Base-by-base conservation (phyloP, 83 land plant species). In the Diphasiastrum complanatum region DNA sequence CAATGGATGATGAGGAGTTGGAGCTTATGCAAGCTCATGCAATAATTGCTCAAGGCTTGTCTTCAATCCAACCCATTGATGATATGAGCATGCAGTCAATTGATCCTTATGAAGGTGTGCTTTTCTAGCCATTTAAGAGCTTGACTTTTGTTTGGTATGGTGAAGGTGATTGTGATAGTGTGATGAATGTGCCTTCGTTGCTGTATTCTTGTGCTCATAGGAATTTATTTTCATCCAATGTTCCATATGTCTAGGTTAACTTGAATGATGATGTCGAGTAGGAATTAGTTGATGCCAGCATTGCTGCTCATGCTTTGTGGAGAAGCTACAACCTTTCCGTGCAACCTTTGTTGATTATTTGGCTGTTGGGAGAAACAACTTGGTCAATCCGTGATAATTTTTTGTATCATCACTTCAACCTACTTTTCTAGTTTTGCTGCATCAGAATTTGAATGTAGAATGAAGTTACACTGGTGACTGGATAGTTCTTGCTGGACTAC, bases 181-280 rank as follows among this genome's bases (percentile, higher is more conserved):
- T 49, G 20, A 20, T 6, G 10, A 11, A 49, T 14, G 5, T 5
- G 5, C 52, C 22, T 11, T 8, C 12, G 8, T 38, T 38, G 43
- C 12, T 38, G 43, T 14, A 8, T 38, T 38, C 14, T 38, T 8
- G 43, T 38, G 43, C 43, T 38, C 14, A 8, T 38, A 38, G 43
- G 14, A 8, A 8, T 14, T 38, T 38, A 14, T 38, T 38, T 8
- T 38, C 43, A 38, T 38, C 43, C 43, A 38, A 38, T 38, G 43
- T n/a, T n/a, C n/a, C n/a, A n/a, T n/a, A n/a, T n/a, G n/a, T n/a
- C n/a, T n/a, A n/a, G n/a, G n/a, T n/a, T n/a, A n/a, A n/a, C n/a
- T n/a, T n/a, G n/a, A n/a, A n/a, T n/a, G 68, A 65, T 52, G 68
- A 65, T 50, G 68, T 52, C 19, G 61, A 55, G 11, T 33, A 52